Percentiles rank a stretch among this genome's conserved stretches.
These are phyloP conservation scores for Opeltia flavorubescens DNA, from an alignment of 495 filamentous ascomycete species.

Conservation along the genomic window DNA sequence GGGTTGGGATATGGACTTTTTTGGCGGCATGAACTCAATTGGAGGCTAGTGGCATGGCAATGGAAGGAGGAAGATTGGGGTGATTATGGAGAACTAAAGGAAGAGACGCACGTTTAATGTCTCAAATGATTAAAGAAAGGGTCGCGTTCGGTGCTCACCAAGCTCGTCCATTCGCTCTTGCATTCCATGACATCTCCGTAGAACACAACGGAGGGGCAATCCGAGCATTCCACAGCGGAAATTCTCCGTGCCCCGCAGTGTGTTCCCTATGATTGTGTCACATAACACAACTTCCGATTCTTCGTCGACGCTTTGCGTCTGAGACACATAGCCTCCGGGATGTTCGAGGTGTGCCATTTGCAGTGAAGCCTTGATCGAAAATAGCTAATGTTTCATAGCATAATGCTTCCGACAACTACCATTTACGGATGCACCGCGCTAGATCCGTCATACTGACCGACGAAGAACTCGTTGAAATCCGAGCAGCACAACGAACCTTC, in stretches of 20 bases:
- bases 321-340: neutral
- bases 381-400: slow-evolving; percentile 18
- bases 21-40: slow-evolving; percentile 89
- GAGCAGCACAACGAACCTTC: slow-evolving; percentile 88
- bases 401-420: slow-evolving; percentile 33
- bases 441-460: slow-evolving; percentile 68
- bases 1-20: slow-evolving; percentile 66
- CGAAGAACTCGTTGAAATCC: slow-evolving; percentile 81
- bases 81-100: neutral
- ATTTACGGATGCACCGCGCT: slow-evolving; percentile 68
- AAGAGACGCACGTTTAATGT: slow-evolving; percentile 1
- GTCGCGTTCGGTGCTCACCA: neutral
- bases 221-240: no score
- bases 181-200: no score
- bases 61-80: slow-evolving; percentile 35
- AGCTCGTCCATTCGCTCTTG: neutral
- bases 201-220: no score
- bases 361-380: neutral
- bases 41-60: slow-evolving; percentile 79
- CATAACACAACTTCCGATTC: no score
- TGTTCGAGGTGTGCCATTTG: neutral
- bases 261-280: no score
- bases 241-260: no score
- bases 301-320: no score
- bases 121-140: neutral